phyloP scores from a whole-genome alignment of 2,329 filamentous ascomycete genomes.

The Colletotrichum cereale region DNA sequence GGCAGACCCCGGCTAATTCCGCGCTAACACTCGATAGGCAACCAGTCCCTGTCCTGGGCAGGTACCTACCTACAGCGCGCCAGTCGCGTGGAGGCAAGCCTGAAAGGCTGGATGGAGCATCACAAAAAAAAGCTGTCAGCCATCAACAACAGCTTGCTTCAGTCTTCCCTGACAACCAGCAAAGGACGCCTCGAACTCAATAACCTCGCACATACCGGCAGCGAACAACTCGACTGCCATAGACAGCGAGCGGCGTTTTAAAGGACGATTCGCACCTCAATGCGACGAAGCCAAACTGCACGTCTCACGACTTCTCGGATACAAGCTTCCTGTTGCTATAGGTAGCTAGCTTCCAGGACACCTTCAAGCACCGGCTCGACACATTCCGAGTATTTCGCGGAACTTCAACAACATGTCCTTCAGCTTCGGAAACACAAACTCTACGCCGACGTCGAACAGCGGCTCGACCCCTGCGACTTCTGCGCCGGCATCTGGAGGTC shows the following conservation, averaged over 20 bases:
- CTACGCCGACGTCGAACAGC: slow-evolving; percentile 43
- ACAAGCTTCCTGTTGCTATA: slow-evolving; percentile 16
- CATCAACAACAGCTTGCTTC: slow-evolving; percentile 34
- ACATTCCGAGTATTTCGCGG: slow-evolving; percentile 12
- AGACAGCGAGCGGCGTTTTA: neutral
- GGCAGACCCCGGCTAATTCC: slow-evolving; percentile 22
- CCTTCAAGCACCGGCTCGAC: slow-evolving; percentile 18
- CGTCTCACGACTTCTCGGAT: neutral
- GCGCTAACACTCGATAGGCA: slow-evolving; percentile 33
- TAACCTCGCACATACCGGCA: slow-evolving; percentile 5
- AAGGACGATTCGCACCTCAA: slow-evolving; percentile 29
- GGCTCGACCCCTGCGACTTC: slow-evolving; percentile 47
- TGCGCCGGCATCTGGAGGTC: slow-evolving; percentile 53
- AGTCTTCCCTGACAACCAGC: slow-evolving; percentile 4
- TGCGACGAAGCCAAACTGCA: slow-evolving; percentile 27
- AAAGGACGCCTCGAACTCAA: slow-evolving; percentile 3
- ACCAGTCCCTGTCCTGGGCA: slow-evolving; percentile 24
- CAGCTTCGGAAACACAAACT: slow-evolving; percentile 52
- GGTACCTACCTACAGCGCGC: slow-evolving; percentile 38
- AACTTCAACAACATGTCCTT: slow-evolving; percentile 52
- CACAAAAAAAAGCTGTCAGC: slow-evolving; percentile 35
- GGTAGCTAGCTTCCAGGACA: slow-evolving; percentile 19
- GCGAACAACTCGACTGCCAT: neutral
- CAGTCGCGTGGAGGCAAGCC: slow-evolving; percentile 38
- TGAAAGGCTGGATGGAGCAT: slow-evolving; percentile 40